A percentile compares a stretch with the other conserved stretches of the same genome.
Conservation (phyloP, 179 eudicot genomes). For the Silene coronaria region DNA sequence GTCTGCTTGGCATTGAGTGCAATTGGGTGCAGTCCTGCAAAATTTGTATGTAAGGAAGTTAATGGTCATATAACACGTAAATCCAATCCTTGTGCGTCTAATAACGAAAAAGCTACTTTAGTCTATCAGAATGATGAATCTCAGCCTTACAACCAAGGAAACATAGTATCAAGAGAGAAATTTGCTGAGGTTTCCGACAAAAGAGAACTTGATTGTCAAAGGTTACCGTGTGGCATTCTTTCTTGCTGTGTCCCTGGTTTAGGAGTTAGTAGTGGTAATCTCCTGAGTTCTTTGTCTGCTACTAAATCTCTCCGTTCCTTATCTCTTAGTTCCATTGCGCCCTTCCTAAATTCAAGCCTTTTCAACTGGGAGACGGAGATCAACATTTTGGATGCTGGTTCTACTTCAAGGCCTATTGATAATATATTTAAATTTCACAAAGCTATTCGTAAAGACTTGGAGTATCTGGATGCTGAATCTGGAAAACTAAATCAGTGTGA, state of each 20-base stretch:
- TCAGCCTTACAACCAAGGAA: constrained; percentile 43
- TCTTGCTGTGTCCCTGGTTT: constrained; percentile 86
- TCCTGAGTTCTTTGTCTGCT: constrained; percentile 44
- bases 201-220: constrained; percentile 27
- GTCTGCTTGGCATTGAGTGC: constrained; percentile 62
- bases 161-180: constrained; percentile 28
- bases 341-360: constrained; percentile 85
- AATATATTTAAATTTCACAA: constrained; percentile 84
- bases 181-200: constrained; percentile 24
- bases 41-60: constrained; percentile 32
- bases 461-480: constrained; percentile 82
- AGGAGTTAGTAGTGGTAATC: constrained; percentile 60
- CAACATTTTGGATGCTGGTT: constrained; percentile 42
- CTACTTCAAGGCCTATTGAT: constrained; percentile 66
- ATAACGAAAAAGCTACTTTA: constrained; percentile 19
- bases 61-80: constrained; percentile 26
- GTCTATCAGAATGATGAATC: constrained; percentile 24
- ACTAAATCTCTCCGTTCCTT: constrained; percentile 73
- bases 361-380: constrained; percentile 81
- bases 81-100: constrained; percentile 32
- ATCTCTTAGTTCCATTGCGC: constrained; percentile 67
- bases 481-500: constrained; percentile 63
- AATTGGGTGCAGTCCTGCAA: constrained; percentile 61
- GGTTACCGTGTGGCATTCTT: constrained; percentile 40
- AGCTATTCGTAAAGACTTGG: constrained; percentile 90